phyloP scores from a whole-genome alignment of 2,329 filamentous ascomycete species.

The Aspergillus thermomutatus region DNA sequence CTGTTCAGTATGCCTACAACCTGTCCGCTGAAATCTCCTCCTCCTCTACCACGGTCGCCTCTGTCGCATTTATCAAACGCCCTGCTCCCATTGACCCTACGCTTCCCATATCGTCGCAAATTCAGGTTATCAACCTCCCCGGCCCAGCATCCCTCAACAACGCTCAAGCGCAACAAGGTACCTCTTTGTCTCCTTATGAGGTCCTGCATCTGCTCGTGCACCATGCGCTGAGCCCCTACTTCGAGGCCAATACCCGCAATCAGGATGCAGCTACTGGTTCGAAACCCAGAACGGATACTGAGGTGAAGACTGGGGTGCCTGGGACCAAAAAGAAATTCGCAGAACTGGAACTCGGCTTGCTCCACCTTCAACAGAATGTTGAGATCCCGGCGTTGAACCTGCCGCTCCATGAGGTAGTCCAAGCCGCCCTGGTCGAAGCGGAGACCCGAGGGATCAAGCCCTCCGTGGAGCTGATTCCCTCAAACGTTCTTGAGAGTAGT shows the following conservation, averaged over 20 bases:
- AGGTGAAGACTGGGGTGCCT: slow-evolving; percentile 90
- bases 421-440: slow-evolving; percentile 78
- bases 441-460: slow-evolving; percentile 63
- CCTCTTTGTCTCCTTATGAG: slow-evolving; percentile 80
- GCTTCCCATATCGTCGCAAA: slow-evolving; percentile 78
- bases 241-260: slow-evolving; percentile 89
- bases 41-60: slow-evolving; percentile 75
- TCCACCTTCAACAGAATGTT: slow-evolving; percentile 94
- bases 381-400: slow-evolving; percentile 92
- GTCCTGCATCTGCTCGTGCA: slow-evolving; percentile 89
- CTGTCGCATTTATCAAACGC: slow-evolving; percentile 85
- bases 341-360: slow-evolving; percentile 83
- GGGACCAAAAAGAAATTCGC: slow-evolving; percentile 97
- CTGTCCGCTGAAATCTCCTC: slow-evolving; percentile 75
- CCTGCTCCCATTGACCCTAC: slow-evolving; percentile 81
- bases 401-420: slow-evolving; percentile 83
- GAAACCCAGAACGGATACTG: slow-evolving; percentile 75
- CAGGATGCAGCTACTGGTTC: slow-evolving; percentile 64
- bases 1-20: slow-evolving; percentile 64
- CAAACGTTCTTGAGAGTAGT: slow-evolving; percentile 77
- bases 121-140: slow-evolving; percentile 89
- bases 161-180: slow-evolving; percentile 65
- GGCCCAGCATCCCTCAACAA: slow-evolving; percentile 70
- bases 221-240: slow-evolving; percentile 88
- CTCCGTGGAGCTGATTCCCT: slow-evolving; percentile 73